Evolutionary conservation across 495 filamentous ascomycete genomes (phyloP), one percentile per base, ranked within the genome.

Genomic region (Penicillium longicatenatum): DNA sequence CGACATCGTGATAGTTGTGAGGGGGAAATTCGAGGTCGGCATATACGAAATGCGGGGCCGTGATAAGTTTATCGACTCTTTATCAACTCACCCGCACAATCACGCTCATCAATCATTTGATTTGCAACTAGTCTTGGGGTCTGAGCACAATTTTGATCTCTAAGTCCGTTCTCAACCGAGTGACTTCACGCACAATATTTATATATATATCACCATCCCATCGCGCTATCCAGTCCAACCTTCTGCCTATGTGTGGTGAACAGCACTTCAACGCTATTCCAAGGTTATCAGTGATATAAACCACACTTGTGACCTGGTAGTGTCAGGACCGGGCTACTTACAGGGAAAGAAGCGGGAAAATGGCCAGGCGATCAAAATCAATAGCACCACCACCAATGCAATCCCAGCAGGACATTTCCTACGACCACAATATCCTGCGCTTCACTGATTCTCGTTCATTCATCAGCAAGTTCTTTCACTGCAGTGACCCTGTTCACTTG

Each of bases 401-500:
- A 85, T 73, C 1, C 82, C 83, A 0, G 80, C 82, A 6, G 82
- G 71, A 0, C 84, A 4, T 77, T 82, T 1, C 82, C 82, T 0
- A 86, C 64, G 9, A 85, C 68, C 6, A 76, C 82, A 31, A 85
- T 71, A 12, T 68, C 67, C 10, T 65, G 50, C 6, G 76, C 57
- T 2, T 29, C 42, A 5, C 30, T 1, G n/a, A 73, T 45, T 21
- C 14, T 59, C 31, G 63, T 55, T 56, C 62, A 70, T 60, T 46
- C 67, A 44, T 0, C 59, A 47, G 14, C 54, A 29, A 57, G 57
- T 22, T 31, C 68, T 50, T 42, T 24, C 50, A 49, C 68, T 46
- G 59, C 75, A 44, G 49, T 55, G 51, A 45, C 6, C 17, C 60
- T 61, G 10, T 53, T 49, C n/a, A 12, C 33, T 9, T 44, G 42